Base-by-base conservation (phyloP, 345 rosid genomes). In the Eucalyptus curtisii region DNA sequence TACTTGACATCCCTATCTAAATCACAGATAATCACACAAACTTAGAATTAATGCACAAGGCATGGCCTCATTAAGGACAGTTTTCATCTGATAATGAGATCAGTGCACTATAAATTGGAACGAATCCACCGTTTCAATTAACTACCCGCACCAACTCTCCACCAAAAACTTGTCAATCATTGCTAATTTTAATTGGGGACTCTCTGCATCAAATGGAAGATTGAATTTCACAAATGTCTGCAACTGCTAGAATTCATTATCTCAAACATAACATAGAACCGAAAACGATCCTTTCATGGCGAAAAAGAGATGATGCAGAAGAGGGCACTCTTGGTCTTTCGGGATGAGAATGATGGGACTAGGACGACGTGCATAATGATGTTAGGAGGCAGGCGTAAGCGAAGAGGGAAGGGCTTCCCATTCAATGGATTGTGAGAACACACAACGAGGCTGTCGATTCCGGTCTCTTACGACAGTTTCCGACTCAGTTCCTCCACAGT, bases 311-410 rank as follows among this genome's bases (percentile, higher is more conserved):
- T 27, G 31, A 27, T 61, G 16, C 16, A 5, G 68, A 27, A 61
- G 68, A 61, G 27, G 30, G 16, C 16, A 61, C 68, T 61, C 33
- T 27, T 6, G 30, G 68, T 30, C 92, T 91, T 87, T 94, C 98
- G 91, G 92, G 89, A 90, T 33, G 95, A 93, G 3, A 91, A 90
- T 7, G 93, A 90, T 3, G 93, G 95, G 53, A 98, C 93, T 42
- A 96, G 89, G 49, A 98, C 87, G 68, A 97, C 99, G 90, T 95
- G 97, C 95, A 98, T 86, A 89, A 94, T 93, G 55, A 91, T 95
- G 91, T 96, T 97, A n/a, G 99, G 99, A 30, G 99, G 99, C 88
- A 98, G 99, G 92, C 95, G 99, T 90, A 98, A 93, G 47, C 94
- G 95, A 88, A 98, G 97, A 5, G 98, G 98, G 89, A 89, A 94